Percentiles rank a stretch among this genome's conserved stretches.
Conservation (phyloP, 352 stramenopile species). For the Phytophthora podocarpi region DNA sequence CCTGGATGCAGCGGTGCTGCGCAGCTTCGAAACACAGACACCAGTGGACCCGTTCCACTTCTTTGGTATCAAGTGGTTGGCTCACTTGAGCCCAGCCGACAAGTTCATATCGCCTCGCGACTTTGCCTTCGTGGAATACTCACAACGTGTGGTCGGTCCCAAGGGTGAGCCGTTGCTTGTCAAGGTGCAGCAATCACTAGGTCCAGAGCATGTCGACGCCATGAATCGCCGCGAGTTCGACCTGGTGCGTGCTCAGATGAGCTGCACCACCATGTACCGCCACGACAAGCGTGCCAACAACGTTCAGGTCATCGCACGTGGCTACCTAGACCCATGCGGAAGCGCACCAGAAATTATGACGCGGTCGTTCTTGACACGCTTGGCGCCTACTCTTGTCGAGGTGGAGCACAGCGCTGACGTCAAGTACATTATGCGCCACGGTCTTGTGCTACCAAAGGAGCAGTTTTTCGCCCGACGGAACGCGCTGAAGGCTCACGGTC, state of each 20-base stretch:
- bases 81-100: slow-evolving; percentile 44
- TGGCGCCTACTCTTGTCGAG: slow-evolving; percentile 50
- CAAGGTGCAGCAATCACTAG: slow-evolving; percentile 50
- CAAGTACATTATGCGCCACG: slow-evolving; percentile 58
- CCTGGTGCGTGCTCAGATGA: slow-evolving; percentile 45
- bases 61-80: slow-evolving; percentile 59
- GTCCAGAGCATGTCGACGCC: slow-evolving; percentile 32
- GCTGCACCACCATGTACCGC: slow-evolving; percentile 50
- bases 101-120: slow-evolving; percentile 60
- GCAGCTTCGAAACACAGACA: slow-evolving; percentile 44
- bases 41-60: slow-evolving; percentile 50
- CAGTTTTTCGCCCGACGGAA: slow-evolving; percentile 40
- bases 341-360: slow-evolving; percentile 39
- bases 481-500: slow-evolving; percentile 35
- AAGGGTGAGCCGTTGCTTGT: slow-evolving; percentile 48
- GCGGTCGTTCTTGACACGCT: slow-evolving; percentile 46
- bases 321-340: slow-evolving; percentile 46
- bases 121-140: slow-evolving; percentile 57
- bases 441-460: slow-evolving; percentile 43
- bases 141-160: slow-evolving; percentile 33
- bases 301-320: slow-evolving; percentile 49
- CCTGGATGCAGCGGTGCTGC: slow-evolving; percentile 48
- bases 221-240: slow-evolving; percentile 56
- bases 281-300: slow-evolving; percentile 49
- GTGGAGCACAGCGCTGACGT: slow-evolving; percentile 54